Evolutionary conservation across 306 rosid species (phyloP).

Genomic region (Hylodesmum podocarpum): DNA sequence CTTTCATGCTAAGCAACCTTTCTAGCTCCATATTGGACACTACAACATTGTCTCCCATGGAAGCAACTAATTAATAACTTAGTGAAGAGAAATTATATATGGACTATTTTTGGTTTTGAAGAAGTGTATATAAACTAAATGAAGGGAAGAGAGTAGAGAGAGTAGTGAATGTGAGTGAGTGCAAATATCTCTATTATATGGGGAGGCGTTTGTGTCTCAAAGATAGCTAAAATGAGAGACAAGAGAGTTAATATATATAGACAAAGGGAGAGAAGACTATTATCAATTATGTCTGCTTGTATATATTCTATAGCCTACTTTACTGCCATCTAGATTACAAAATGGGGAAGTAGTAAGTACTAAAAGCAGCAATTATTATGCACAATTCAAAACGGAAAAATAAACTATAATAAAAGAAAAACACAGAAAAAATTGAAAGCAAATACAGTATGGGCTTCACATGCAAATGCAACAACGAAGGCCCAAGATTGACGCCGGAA

Average conservation of each 20-base stretch:
- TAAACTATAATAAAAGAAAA: neutral
- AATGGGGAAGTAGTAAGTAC: neutral
- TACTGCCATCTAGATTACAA: neutral
- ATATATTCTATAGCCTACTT: constrained; percentile 22
- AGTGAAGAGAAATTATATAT: neutral
- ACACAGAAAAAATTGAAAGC: constrained; percentile 5
- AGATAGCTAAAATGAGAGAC: constrained; percentile 22
- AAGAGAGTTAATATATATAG: constrained; percentile 31
- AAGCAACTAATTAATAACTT: constrained; percentile 28
- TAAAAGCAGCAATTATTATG: constrained; percentile 27
- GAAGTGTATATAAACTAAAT: neutral
- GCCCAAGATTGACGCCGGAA: constrained; percentile 54
- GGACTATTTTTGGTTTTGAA: neutral
- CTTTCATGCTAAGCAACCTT: constrained; percentile 87
- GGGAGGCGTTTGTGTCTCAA: neutral
- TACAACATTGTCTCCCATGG: constrained; percentile 67
- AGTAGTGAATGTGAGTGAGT: neutral
- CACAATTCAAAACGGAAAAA: neutral
- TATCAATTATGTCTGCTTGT: constrained; percentile 28
- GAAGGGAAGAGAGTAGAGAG: constrained; percentile 20
- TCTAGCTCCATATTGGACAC: constrained; percentile 81
- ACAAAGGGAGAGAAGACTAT: neutral
- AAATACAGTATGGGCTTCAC: constrained; percentile 48
- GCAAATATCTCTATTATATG: neutral
- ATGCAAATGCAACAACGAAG: constrained; percentile 35